These are phyloP conservation scores for Pyropia yezoensis DNA, from an alignment of 23 red algal genomes.

Conservation along the genomic window DNA sequence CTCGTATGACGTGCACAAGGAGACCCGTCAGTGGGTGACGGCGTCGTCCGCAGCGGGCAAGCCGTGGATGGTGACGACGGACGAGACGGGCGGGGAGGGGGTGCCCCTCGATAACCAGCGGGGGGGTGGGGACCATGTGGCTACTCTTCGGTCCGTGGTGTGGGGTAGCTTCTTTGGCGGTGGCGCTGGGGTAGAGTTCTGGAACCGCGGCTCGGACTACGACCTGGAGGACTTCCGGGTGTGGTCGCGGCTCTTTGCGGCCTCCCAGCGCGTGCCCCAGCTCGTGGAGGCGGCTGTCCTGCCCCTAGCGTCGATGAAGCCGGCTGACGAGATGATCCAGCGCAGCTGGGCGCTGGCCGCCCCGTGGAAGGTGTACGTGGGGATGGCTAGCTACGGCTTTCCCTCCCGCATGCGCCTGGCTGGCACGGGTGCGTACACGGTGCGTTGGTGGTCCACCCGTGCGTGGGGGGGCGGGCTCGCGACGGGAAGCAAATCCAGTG, in stretches of 20 bases:
- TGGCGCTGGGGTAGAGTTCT: conserved; percentile 37
- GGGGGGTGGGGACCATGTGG: background rate
- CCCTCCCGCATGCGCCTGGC: no score
- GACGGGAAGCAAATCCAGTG: no score
- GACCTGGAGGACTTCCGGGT: conserved; percentile 33
- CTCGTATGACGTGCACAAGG: conserved; percentile 14
- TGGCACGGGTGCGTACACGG: no score
- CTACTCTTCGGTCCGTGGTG: conserved; percentile 9
- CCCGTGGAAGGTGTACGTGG: no score
- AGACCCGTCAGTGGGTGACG: conserved; percentile 30
- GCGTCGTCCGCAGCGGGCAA: conserved; percentile 14
- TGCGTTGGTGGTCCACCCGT: no score
- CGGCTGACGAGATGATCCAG: background rate
- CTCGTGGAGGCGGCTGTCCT: conserved; percentile 16
- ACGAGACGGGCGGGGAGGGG: conserved; percentile 26
- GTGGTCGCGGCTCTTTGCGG: conserved; percentile 24
- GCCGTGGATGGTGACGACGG: conserved; percentile 40
- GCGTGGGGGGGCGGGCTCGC: no score
- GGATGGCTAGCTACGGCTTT: no score
- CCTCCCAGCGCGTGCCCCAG: conserved; percentile 12
- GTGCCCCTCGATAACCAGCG: conserved; percentile 12
- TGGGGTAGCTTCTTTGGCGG: conserved; percentile 52
- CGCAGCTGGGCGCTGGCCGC: no score
- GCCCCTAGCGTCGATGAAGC: conserved; percentile 21
- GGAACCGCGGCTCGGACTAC: conserved; percentile 16